Conservation (phyloP, 2,329 filamentous ascomycete genomes). For the Alternaria triticimaculans region DNA sequence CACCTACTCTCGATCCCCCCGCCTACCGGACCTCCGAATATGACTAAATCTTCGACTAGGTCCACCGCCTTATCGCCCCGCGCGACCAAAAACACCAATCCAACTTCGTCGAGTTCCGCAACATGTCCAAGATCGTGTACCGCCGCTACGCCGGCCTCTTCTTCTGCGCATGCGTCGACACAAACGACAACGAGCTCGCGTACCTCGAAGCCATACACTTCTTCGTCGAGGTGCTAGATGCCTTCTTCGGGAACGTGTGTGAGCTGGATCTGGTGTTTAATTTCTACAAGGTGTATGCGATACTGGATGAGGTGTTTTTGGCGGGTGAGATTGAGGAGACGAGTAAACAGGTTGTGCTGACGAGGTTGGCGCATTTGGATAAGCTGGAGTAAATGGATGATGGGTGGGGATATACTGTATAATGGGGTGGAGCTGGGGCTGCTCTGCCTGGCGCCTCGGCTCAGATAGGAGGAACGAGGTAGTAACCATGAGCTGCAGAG, state of each 20-base stretch:
- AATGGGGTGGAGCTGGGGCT: background rate
- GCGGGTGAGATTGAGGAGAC: constrained; percentile 99
- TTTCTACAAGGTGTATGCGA: constrained; percentile 90
- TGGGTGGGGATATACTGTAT: background rate
- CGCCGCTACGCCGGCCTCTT: constrained; percentile 96
- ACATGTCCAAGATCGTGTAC: constrained; percentile 92
- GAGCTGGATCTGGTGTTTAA: constrained; percentile 88
- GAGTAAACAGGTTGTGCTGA: constrained; percentile 96
- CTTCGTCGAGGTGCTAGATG: constrained; percentile 97
- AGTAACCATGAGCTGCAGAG: background rate
- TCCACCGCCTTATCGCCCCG: constrained; percentile 95
- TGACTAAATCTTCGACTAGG: constrained; percentile 57
- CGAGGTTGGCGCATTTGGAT: constrained; percentile 90
- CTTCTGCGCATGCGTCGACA: constrained; percentile 99
- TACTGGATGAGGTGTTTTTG: constrained; percentile 96
- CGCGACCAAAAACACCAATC: constrained; percentile 99
- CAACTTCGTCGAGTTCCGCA: constrained; percentile 96
- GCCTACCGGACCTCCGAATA: background rate
- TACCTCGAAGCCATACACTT: constrained; percentile 98
- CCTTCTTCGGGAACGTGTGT: constrained; percentile 99
- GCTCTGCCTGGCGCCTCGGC: background rate
- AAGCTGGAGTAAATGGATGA: constrained; percentile 75
- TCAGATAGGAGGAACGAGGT: background rate
- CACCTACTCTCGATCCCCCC: background rate
- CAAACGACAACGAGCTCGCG: constrained; percentile 97